A percentile compares a stretch with the other conserved stretches of the same genome.
Conservation (phyloP, 106 monocot genomes). For the Allium cepa region DNA sequence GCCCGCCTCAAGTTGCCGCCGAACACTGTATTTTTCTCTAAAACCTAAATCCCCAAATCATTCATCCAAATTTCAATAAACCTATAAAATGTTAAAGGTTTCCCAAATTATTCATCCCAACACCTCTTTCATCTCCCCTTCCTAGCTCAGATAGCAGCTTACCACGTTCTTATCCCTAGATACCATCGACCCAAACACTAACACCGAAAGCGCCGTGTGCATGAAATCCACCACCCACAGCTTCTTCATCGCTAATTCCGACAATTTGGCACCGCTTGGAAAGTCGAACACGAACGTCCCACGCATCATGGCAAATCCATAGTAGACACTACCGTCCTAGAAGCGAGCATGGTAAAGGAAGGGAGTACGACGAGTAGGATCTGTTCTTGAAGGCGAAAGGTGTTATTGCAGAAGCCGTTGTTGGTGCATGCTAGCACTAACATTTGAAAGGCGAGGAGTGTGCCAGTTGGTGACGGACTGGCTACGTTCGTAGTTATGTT, state of each 20-base stretch:
- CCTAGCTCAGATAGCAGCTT: slow-evolving; percentile 41
- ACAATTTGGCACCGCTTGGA: neutral
- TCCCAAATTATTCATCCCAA: no score
- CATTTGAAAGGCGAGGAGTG: no score
- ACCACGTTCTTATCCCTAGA: slow-evolving; percentile 61
- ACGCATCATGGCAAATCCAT: slow-evolving; percentile 47
- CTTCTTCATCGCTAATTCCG: no score
- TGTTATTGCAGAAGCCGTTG: slow-evolving; percentile 65
- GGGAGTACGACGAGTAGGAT: slow-evolving; percentile 57
- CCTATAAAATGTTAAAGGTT: no score
- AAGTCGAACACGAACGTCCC: slow-evolving; percentile 72
- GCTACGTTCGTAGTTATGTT: no score
- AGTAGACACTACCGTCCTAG: slow-evolving; percentile 34
- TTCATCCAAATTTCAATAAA: no score
- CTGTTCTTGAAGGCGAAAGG: slow-evolving; percentile 29
- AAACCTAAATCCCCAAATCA: no score
- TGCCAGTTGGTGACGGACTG: no score
- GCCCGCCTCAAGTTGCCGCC: no score
- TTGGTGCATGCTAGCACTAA: slow-evolving; percentile 61
- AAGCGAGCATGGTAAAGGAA: slow-evolving; percentile 44
- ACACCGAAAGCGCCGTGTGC: slow-evolving; percentile 57
- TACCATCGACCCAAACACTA: slow-evolving; percentile 58
- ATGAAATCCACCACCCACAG: slow-evolving; percentile 38
- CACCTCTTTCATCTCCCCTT: slow-evolving; percentile 36
- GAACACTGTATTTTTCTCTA: no score